Evolutionary conservation across 1,139 yeast species (phyloP).

Genomic region (Insectozyma bohioensis): DNA sequence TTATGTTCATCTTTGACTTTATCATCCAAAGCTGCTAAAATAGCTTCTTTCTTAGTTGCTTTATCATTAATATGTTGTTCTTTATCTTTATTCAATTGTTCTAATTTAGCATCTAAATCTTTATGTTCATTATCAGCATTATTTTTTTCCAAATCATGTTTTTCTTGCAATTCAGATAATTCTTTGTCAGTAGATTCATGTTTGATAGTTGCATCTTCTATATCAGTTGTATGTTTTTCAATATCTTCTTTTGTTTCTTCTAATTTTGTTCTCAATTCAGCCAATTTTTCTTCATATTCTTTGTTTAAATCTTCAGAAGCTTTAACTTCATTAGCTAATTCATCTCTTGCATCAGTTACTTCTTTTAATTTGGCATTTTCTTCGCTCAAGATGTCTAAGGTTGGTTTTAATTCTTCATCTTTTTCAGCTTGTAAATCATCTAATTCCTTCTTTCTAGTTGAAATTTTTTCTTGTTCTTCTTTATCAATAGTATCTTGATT

Average conservation of each 20-base stretch:
- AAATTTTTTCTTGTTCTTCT: constrained; percentile 43
- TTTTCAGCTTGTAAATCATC: constrained; percentile 46
- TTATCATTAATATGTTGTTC: constrained; percentile 30
- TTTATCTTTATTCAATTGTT: constrained; percentile 30
- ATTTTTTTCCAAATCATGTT: constrained; percentile 25
- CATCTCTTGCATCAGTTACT: constrained; percentile 39
- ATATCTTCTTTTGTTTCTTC: constrained; percentile 40
- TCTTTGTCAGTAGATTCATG: constrained; percentile 36
- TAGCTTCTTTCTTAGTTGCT: constrained; percentile 32
- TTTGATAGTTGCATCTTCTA: constrained; percentile 29
- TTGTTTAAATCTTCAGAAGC: constrained; percentile 31
- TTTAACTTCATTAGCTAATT: constrained; percentile 35
- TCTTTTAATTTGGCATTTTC: constrained; percentile 41
- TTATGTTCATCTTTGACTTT: constrained; percentile 42
- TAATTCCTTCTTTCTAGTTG: constrained; percentile 43
- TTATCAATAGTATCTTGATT: constrained; percentile 42
- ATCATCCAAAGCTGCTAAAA: constrained; percentile 31
- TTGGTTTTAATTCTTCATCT: constrained; percentile 42
- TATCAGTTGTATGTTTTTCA: constrained; percentile 32
- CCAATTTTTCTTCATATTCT: constrained; percentile 35
- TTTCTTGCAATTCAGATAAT: constrained; percentile 28
- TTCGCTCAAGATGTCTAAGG: constrained; percentile 39
- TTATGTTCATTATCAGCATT: constrained; percentile 26
- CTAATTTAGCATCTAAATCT: constrained; percentile 34
- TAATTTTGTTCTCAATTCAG: constrained; percentile 37